phyloP scores from a whole-genome alignment of 495 filamentous ascomycete species.

The Hyphodiscus hymeniophilus region DNA sequence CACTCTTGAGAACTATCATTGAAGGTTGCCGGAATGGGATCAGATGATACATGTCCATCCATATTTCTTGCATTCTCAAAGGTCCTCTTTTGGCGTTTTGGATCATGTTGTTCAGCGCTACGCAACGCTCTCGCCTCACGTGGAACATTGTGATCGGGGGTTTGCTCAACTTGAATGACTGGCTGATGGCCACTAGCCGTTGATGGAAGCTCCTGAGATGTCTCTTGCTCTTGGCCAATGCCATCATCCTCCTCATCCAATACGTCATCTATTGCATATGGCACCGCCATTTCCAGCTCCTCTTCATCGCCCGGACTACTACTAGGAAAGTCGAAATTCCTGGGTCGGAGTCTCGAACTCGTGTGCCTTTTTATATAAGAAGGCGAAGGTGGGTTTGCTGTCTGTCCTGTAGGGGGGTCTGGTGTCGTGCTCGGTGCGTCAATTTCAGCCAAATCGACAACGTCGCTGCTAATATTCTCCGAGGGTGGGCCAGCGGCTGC shows the following conservation, averaged over 20 bases:
- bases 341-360: background rate
- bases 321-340: constrained; percentile 16
- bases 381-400: too few species aligned
- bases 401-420: too few species aligned
- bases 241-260: constrained; percentile 18
- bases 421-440: too few species aligned
- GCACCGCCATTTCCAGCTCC: constrained; percentile 46
- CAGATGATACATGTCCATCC: constrained; percentile 7
- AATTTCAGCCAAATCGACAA: too few species aligned
- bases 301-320: constrained; percentile 37
- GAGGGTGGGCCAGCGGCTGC: too few species aligned
- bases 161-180: constrained; percentile 18
- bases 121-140: background rate
- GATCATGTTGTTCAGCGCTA: background rate
- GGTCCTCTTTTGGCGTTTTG: background rate
- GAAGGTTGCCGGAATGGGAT: constrained; percentile 18
- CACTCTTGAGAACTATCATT: constrained; percentile 1
- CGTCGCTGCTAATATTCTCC: too few species aligned
- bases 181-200: background rate
- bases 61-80: background rate
- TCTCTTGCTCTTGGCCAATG: constrained; percentile 3
- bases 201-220: constrained; percentile 12
- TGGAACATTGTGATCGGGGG: constrained; percentile 2
- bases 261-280: constrained; percentile 35
- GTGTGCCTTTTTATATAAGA: too few species aligned